phyloP scores from a whole-genome alignment of 805 yeast genomes.

The Clavispora asparagi region DNA sequence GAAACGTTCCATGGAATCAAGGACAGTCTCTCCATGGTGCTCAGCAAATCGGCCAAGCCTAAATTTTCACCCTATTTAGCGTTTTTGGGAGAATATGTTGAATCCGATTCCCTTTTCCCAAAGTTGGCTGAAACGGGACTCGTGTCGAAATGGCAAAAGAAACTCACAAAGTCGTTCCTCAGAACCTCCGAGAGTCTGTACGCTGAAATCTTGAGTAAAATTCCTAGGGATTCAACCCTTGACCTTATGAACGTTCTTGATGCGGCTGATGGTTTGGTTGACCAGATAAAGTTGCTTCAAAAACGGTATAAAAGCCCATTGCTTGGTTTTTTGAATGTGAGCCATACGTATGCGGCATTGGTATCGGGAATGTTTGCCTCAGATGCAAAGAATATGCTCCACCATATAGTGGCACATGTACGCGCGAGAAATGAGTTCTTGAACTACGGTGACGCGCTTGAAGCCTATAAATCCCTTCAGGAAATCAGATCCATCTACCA shows the following conservation, averaged over 20 bases:
- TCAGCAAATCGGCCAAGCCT: conserved; percentile 43
- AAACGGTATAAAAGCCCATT: conserved; percentile 57
- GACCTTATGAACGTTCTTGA: conserved; percentile 52
- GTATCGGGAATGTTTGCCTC: conserved; percentile 49
- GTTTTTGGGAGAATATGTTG: conserved; percentile 47
- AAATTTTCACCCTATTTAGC: conserved; percentile 50
- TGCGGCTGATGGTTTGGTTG: conserved; percentile 49
- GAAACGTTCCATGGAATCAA: conserved; percentile 43
- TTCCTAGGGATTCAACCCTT: conserved; percentile 57
- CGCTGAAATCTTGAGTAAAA: conserved; percentile 32
- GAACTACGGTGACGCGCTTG: conserved; percentile 52
- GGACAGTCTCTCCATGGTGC: conserved; percentile 36
- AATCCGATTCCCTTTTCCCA: conserved; percentile 41
- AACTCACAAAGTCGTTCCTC: conserved; percentile 29
- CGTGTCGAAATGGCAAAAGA: conserved; percentile 43
- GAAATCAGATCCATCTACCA: conserved; percentile 48
- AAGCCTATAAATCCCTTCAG: conserved; percentile 47
- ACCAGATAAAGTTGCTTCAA: conserved; percentile 46
- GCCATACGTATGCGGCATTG: conserved; percentile 44
- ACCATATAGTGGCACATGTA: conserved; percentile 42
- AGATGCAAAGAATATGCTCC: conserved; percentile 48
- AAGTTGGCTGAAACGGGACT: conserved; percentile 29
- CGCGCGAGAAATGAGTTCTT: conserved; percentile 27
- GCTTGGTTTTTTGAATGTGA: conserved; percentile 51
- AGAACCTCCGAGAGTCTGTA: conserved; percentile 35